Percentiles rank a stretch among this genome's conserved stretches.
Evolutionary conservation across 1,284 basidiomycete genomes (phyloP).

Genomic region (Irpex lacteus): DNA sequence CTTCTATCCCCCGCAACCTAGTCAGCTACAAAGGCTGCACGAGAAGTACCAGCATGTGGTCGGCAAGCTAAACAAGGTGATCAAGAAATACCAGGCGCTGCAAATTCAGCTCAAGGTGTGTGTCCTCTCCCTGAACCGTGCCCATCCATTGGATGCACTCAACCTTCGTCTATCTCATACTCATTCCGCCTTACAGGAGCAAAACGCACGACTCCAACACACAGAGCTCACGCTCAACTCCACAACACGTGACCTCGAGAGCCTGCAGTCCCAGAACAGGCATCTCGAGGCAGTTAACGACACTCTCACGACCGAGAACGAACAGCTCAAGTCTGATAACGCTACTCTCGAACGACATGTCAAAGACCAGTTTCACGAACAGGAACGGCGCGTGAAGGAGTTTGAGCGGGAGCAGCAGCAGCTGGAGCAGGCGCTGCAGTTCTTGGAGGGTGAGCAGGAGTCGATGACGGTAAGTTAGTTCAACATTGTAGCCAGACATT

Average conservation of each 20-base stretch:
- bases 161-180: too few species aligned
- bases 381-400: conserved; percentile 1
- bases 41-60: neutral
- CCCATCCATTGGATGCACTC: neutral
- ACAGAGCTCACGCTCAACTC: neutral
- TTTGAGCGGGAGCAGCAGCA: conserved; percentile 2
- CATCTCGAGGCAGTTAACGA: conserved; percentile 5
- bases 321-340: conserved; percentile 6
- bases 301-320: conserved; percentile 2
- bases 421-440: conserved; percentile 4
- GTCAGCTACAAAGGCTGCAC: neutral
- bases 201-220: neutral
- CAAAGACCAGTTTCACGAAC: conserved; percentile 1
- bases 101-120: conserved; percentile 12
- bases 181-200: conserved; percentile 3
- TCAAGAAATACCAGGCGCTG: conserved; percentile 1
- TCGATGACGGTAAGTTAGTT: neutral
- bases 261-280: neutral
- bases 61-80: conserved; percentile 5
- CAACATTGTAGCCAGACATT: neutral
- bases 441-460: conserved; percentile 8
- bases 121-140: neutral
- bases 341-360: conserved; percentile 2
- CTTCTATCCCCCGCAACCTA: neutral
- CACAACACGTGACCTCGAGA: conserved; percentile 2